Base-by-base conservation (phyloP, 2,329 filamentous ascomycete genomes). In the Stromatinia cepivora region DNA sequence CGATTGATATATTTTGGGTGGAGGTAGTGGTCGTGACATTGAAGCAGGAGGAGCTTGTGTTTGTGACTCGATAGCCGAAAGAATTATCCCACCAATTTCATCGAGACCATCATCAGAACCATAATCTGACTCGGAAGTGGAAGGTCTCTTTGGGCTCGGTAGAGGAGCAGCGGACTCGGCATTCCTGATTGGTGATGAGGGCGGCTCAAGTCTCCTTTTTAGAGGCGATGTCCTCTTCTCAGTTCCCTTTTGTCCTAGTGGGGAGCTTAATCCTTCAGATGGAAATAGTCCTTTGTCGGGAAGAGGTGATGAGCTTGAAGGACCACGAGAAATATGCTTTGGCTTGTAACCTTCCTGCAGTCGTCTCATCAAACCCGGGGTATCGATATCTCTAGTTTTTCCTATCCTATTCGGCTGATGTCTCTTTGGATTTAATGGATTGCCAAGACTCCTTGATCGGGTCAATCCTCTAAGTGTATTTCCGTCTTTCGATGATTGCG, bases 321-420 rank as follows among this genome's bases (percentile, higher is more conserved):
- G 79, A 13, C 70, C 57, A 45, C 69, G 39, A 31, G 59, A 53
- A 50, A 63, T n/a, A 20, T 50, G 22, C 52, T 80, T 81, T 17
- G 80, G 69, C 45, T 73, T 74, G 31, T 77, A 78, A 22, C 81
- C 84, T 73, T 83, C 82, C 69, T 86, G 84, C 65, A 93, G 89
- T 64, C 87, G 89, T 74, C 92, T 86, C 28, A 94, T 81, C 66
- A 94, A 80, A 22, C 88, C 86, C 70, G 84, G 83, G 5, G 66
- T 72, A 73, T 78, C 75, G 13, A 74, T 74, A 39, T 82, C 83
- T 17, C 70, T 71, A 11, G 42, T 62, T 6, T 28, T 61, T 34
- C 70, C 72, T 10, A 87, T 76, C 73, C 85, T 90, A 73, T 89
- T 85, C 72, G 89, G 84, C 78, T 94, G 94, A 1, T 90, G 89